These are phyloP conservation scores for Penicillium janthinellum DNA, from an alignment of 2,329 filamentous ascomycete species.

Conservation along the genomic window DNA sequence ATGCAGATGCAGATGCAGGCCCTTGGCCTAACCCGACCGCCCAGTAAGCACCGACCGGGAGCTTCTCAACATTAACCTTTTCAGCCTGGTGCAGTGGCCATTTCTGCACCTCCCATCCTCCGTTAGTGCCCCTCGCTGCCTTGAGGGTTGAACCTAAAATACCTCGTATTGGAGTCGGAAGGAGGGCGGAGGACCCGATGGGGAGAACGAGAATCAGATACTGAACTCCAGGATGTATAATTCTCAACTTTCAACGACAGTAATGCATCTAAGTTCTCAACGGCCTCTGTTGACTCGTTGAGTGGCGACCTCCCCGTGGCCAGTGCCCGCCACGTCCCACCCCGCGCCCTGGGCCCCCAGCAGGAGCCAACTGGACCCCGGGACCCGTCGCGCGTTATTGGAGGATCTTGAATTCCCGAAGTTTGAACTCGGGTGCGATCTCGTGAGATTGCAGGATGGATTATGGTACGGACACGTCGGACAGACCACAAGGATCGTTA, in stretches of 20 bases:
- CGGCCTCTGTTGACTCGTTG: neutral
- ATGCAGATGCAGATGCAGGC: slow-evolving; percentile 1
- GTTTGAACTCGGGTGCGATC: slow-evolving; percentile 3
- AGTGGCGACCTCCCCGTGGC: neutral
- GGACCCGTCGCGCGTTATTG: slow-evolving; percentile 12
- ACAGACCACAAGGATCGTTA: neutral
- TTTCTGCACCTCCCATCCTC: slow-evolving; percentile 13
- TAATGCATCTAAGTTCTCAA: neutral
- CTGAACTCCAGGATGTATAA: too few relatives aligned
- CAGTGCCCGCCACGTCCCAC: neutral
- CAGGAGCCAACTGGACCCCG: neutral
- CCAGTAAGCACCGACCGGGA: slow-evolving; percentile 1
- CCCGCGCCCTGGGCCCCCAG: neutral
- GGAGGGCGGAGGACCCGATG: neutral
- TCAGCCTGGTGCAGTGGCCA: slow-evolving; percentile 27
- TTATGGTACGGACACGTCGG: neutral
- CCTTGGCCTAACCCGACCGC: slow-evolving; percentile 1
- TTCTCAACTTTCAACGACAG: neutral
- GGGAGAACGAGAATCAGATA: neutral
- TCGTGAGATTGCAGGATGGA: slow-evolving; percentile 2
- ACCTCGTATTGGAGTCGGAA: neutral
- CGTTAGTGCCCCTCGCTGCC: neutral
- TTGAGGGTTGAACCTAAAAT: neutral
- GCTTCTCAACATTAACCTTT: slow-evolving; percentile 27
- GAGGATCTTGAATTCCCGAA: slow-evolving; percentile 11